phyloP scores from a whole-genome alignment of 2,329 filamentous ascomycete species.

The Alternaria triticina region DNA sequence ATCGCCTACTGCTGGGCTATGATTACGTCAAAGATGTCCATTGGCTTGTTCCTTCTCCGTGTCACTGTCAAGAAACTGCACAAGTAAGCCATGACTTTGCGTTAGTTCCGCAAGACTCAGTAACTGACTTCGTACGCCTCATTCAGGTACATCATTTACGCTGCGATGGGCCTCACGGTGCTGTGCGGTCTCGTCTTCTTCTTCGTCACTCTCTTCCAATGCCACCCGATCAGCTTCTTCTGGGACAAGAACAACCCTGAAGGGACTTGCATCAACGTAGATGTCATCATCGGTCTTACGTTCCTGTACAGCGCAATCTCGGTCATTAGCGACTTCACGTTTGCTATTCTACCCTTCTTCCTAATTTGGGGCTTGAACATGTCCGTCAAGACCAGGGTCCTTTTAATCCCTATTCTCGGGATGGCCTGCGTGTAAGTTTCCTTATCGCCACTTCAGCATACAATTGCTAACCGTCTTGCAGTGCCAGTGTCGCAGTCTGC shows the following conservation, averaged over 20 bases:
- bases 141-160: constrained; percentile 44
- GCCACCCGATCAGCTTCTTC: constrained; percentile 57
- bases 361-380: constrained; percentile 61
- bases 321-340: constrained; percentile 56
- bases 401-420: constrained; percentile 56
- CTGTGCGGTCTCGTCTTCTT: constrained; percentile 52
- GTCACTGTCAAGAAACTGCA: constrained; percentile 38
- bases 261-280: constrained; percentile 52
- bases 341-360: constrained; percentile 59
- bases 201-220: constrained; percentile 59
- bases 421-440: constrained; percentile 58
- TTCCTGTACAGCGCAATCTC: constrained; percentile 57
- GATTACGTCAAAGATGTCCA: constrained; percentile 43
- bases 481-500: constrained; percentile 44
- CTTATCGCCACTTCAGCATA: not conserved
- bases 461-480: constrained; percentile 11
- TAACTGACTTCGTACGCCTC: not conserved
- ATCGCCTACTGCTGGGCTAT: constrained; percentile 41
- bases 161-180: constrained; percentile 43
- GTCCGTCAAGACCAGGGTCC: constrained; percentile 54
- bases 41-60: constrained; percentile 45
- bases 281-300: constrained; percentile 52
- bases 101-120: not conserved
- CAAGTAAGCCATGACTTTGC: constrained; percentile 2
- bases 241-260: constrained; percentile 51